Percentiles rank a stretch among this genome's conserved stretches.
phyloP scores from a whole-genome alignment of 2,329 filamentous ascomycete genomes.

The Cladosporium colombiae region DNA sequence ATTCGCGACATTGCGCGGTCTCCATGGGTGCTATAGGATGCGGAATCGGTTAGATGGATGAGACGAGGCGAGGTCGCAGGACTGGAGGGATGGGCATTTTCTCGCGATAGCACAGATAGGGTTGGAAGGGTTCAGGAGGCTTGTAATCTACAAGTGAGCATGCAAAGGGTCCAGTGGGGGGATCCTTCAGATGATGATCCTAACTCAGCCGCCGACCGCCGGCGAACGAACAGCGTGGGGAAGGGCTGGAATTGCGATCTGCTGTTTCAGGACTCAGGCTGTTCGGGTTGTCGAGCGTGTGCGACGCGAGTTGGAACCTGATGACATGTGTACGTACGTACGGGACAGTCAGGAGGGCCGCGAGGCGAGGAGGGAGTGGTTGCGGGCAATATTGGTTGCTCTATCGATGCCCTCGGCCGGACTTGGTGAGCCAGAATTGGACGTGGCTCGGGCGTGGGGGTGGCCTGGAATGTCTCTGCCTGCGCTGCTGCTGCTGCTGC shows the following conservation, averaged over 20 bases:
- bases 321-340: not conserved
- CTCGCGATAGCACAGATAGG: not conserved
- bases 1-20: not conserved
- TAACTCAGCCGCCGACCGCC: not conserved
- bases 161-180: constrained; percentile 10
- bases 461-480: not conserved
- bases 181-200: constrained; percentile 1
- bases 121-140: constrained; percentile 9
- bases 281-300: not conserved
- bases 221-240: not conserved
- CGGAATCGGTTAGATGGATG: not conserved
- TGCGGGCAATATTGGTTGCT: not conserved
- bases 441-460: not conserved
- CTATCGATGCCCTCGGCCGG: not conserved
- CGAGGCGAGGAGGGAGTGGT: not conserved
- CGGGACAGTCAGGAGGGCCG: not conserved
- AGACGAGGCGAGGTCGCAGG: not conserved
- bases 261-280: constrained; percentile 13
- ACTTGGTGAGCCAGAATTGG: constrained; percentile 6
- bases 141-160: not conserved
- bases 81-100: not conserved
- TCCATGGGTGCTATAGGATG: not conserved
- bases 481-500: not conserved
- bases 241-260: constrained; percentile 13
- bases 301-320: constrained; percentile 5